A percentile compares a stretch with the other conserved stretches of the same genome.
Evolutionary conservation across 1,284 basidiomycete species (phyloP).

Genomic region (Ganoderma lingzhi): DNA sequence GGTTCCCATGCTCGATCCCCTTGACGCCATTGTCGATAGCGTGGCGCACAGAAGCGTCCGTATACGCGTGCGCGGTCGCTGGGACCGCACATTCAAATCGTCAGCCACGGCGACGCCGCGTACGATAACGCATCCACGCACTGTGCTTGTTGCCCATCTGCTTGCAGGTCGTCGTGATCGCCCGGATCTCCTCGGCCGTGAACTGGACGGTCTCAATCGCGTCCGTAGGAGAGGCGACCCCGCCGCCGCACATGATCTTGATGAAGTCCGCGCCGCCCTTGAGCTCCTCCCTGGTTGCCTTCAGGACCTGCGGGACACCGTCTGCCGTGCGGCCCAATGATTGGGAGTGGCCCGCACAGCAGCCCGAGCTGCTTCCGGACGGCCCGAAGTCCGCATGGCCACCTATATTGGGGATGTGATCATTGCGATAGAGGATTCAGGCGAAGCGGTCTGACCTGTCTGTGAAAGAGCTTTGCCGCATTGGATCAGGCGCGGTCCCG

Average conservation of each 20-base stretch:
- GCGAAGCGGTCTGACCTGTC: constrained; percentile 42
- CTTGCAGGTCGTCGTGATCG: constrained; percentile 52
- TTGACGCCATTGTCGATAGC: constrained; percentile 47
- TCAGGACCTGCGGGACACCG: constrained; percentile 50
- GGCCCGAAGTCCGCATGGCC: constrained; percentile 52
- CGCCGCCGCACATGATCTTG: constrained; percentile 55
- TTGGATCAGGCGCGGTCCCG: constrained; percentile 53
- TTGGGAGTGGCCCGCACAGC: constrained; percentile 50
- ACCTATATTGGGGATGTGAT: constrained; percentile 28
- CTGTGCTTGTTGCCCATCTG: constrained; percentile 52
- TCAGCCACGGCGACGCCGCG: too few relatives aligned
- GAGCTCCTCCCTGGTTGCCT: constrained; percentile 52
- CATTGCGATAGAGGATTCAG: background rate
- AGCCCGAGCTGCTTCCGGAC: constrained; percentile 41
- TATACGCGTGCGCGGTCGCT: constrained; percentile 51
- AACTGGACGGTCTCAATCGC: constrained; percentile 56
- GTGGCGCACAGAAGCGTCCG: constrained; percentile 48
- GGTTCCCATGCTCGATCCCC: constrained; percentile 58
- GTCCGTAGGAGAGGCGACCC: constrained; percentile 54
- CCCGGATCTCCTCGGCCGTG: constrained; percentile 52
- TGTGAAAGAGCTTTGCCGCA: constrained; percentile 56
- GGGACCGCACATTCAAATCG: background rate
- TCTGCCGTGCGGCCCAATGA: constrained; percentile 47
- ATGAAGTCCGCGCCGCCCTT: constrained; percentile 55
- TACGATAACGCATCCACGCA: constrained; percentile 24